phyloP scores from a whole-genome alignment of 73 alveolate genomes.

The Effrenium voratum region DNA sequence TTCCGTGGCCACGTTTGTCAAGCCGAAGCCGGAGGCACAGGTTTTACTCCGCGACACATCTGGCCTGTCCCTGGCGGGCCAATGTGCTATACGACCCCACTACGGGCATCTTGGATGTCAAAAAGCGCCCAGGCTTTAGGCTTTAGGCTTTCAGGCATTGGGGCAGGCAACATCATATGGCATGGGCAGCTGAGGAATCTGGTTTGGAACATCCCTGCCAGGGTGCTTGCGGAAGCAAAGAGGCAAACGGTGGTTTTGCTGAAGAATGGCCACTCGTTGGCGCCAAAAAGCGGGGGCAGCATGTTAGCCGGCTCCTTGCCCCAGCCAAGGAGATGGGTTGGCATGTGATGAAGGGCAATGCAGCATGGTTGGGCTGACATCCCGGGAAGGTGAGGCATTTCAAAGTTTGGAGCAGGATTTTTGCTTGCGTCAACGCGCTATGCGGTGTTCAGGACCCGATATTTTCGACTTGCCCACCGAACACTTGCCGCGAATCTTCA shows the following conservation, averaged over 20 bases:
- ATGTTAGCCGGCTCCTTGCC: too few species aligned
- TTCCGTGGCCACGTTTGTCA: too few species aligned
- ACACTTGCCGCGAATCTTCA: constrained; percentile 15
- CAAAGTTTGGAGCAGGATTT: too few species aligned
- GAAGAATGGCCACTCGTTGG: neutral
- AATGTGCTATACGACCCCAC: constrained; percentile 35
- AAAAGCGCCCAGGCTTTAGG: neutral
- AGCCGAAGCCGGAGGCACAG: constrained; percentile 41
- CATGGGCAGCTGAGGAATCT: constrained; percentile 10
- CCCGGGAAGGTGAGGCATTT: neutral
- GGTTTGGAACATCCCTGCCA: constrained; percentile 32
- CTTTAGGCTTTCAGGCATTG: neutral
- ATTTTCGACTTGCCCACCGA: neutral
- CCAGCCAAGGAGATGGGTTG: constrained; percentile 36
- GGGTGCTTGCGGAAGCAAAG: neutral
- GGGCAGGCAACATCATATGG: neutral
- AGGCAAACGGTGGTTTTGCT: neutral
- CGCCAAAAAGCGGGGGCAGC: neutral
- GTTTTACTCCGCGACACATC: constrained; percentile 22
- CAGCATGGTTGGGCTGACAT: constrained; percentile 13
- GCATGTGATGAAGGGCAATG: constrained; percentile 69
- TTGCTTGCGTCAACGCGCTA: neutral
- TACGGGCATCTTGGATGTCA: neutral
- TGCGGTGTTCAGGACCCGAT: neutral
- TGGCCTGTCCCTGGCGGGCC: constrained; percentile 39